Conservation (phyloP, 306 rosid genomes). For the Quercus agrifolia region DNA sequence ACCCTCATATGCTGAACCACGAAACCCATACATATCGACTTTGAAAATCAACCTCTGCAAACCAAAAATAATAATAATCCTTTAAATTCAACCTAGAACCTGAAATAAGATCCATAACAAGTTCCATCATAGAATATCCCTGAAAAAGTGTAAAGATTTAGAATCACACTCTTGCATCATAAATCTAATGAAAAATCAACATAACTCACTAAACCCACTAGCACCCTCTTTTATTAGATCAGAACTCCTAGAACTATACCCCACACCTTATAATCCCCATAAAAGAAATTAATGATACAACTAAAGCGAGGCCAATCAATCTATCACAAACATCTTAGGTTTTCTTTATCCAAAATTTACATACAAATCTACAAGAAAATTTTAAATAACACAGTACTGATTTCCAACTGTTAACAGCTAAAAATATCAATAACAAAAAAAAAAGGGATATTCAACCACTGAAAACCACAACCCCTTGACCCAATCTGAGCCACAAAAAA, state of each 20-base stretch:
- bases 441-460: not conserved
- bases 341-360: not conserved
- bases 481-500: not conserved
- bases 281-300: not conserved
- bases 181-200: not conserved
- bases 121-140: not conserved
- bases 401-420: not conserved
- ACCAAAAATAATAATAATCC: not conserved
- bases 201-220: not conserved
- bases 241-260: not conserved
- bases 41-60: constrained; percentile 16
- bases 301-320: not conserved
- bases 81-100: not conserved
- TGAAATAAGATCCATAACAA: not conserved
- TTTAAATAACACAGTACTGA: not conserved
- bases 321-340: not conserved
- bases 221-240: not conserved
- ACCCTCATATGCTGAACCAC: constrained; percentile 21
- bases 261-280: not conserved
- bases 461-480: too few relatives aligned
- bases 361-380: not conserved
- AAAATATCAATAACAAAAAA: not conserved
- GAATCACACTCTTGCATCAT: not conserved
- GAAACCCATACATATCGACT: constrained; percentile 19
- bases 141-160: not conserved